These are phyloP conservation scores for Fragilariopsis cylindrus DNA, from an alignment of 108 stramenopile genomes.

Conservation along the genomic window DNA sequence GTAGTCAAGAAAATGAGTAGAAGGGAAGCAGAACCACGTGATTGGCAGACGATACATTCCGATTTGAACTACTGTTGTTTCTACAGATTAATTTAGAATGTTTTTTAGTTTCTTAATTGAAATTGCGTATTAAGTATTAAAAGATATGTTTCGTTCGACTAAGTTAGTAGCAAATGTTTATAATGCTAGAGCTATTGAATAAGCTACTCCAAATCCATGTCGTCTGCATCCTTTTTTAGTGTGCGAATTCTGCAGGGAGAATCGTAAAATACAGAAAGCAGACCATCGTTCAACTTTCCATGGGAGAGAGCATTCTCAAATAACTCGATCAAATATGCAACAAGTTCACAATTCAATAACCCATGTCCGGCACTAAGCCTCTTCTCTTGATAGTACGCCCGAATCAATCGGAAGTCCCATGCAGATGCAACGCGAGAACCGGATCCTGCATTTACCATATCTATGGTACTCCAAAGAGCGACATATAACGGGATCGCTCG, in stretches of 20 bases:
- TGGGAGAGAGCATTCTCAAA: constrained; percentile 11
- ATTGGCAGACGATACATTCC: too few relatives aligned
- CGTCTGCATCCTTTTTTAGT: constrained; percentile 1
- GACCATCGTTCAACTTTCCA: background rate
- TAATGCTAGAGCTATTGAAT: too few relatives aligned
- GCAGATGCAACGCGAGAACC: constrained; percentile 2
- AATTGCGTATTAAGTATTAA: too few relatives aligned
- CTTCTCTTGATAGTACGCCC: constrained; percentile 27
- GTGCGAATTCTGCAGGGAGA: background rate
- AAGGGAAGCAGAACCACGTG: too few relatives aligned
- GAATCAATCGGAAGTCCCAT: constrained; percentile 39
- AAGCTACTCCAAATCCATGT: constrained; percentile 2
- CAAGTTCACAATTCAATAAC: constrained; percentile 32
- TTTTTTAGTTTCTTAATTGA: too few relatives aligned
- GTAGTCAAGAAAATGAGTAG: too few relatives aligned
- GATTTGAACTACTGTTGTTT: too few relatives aligned
- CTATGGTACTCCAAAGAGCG: constrained; percentile 41
- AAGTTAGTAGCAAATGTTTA: too few relatives aligned
- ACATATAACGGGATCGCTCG: constrained; percentile 57
- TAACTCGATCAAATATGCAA: constrained; percentile 31
- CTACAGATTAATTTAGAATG: too few relatives aligned
- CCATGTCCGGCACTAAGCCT: background rate
- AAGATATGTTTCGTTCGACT: too few relatives aligned
- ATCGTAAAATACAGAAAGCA: background rate
- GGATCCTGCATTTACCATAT: constrained; percentile 13